These are phyloP conservation scores for Podospora pseudopauciseta DNA, from an alignment of 495 filamentous ascomycete species.

Conservation along the genomic window DNA sequence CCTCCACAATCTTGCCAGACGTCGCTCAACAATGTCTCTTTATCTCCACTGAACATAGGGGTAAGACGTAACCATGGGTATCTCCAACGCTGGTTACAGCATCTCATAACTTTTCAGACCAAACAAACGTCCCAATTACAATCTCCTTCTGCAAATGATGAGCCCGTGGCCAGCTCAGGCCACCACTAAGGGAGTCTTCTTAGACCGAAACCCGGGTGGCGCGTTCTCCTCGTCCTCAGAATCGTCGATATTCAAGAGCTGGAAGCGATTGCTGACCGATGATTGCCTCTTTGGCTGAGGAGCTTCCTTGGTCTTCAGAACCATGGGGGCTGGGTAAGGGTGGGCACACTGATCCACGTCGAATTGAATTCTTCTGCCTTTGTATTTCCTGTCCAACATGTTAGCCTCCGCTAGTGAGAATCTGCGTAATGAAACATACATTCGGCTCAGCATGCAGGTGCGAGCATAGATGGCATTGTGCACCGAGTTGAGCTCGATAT, in stretches of 20 bases:
- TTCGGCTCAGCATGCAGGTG: constrained; percentile 74
- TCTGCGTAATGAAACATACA: constrained; percentile 27
- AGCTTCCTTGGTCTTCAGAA: constrained; percentile 33
- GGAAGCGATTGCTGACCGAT: constrained; percentile 57
- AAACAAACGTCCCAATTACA: background rate
- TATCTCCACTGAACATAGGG: background rate
- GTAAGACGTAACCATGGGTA: background rate
- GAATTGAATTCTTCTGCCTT: constrained; percentile 68
- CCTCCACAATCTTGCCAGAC: background rate
- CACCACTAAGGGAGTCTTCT: constrained; percentile 20
- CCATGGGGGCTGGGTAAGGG: constrained; percentile 40
- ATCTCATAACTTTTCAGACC: background rate
- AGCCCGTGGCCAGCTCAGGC: background rate
- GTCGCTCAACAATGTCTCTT: background rate
- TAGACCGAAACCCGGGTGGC: constrained; percentile 24
- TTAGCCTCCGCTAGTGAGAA: background rate
- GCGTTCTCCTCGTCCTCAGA: constrained; percentile 36
- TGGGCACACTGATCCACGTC: constrained; percentile 71
- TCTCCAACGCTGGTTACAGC: background rate
- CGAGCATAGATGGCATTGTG: constrained; percentile 71
- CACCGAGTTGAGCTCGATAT: constrained; percentile 73
- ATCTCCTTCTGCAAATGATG: background rate
- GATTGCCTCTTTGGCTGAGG: constrained; percentile 36
- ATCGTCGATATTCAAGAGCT: constrained; percentile 53
- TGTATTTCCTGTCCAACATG: constrained; percentile 53